Base-by-base conservation (phyloP, 2,329 filamentous ascomycete species). In the Pseudogymnoascus sp. region DNA sequence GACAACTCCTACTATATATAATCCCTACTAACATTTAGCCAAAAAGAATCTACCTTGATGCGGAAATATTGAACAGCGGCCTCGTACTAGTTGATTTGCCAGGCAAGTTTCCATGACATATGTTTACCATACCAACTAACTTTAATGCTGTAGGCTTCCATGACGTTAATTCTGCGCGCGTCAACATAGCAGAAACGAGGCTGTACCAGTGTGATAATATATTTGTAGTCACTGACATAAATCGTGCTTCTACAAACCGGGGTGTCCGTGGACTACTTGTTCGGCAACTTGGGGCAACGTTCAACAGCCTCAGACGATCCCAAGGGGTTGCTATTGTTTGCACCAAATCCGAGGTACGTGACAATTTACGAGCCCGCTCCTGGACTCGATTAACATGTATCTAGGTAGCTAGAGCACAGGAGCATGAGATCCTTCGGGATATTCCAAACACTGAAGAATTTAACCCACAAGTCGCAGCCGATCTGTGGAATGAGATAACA, bases 1-100 rank as follows among this genome's bases (percentile, higher is more conserved):
- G 7, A 58, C 7, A 2, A 5, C 37, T n/a, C 26, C 47, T 57
- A 36, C 2, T 15, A 35, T 9, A 15, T 11, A 60, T 36, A 9
- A 11, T n/a, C 10, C 37, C 41, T 59, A 50, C 44, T 50, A 26
- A 50, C 26, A 35, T 31, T 15, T 62, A 7, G 17, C 9, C n/a
- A 24, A 17, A 13, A 17, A 64, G 63, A 24, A 61, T 63, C 37
- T 64, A 63, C 47, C 57, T 60, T 21, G 60, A 59, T 26, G 62
- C 62, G 26, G 9, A 13, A 15, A 39, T 63, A 24, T 63, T 64
- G 37, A 31, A 61, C 3, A 62, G 63, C 17, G 63, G 63, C 8
- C 60, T 64, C n/a, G 60, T 63, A 26, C 62, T 64, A 10, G 60
- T 64, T n/a, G 63, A 63, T 54, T 59, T 64, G 37, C 62, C 63